Conservation (phyloP, 768 basidiomycete genomes). For the Epithele typhae region DNA sequence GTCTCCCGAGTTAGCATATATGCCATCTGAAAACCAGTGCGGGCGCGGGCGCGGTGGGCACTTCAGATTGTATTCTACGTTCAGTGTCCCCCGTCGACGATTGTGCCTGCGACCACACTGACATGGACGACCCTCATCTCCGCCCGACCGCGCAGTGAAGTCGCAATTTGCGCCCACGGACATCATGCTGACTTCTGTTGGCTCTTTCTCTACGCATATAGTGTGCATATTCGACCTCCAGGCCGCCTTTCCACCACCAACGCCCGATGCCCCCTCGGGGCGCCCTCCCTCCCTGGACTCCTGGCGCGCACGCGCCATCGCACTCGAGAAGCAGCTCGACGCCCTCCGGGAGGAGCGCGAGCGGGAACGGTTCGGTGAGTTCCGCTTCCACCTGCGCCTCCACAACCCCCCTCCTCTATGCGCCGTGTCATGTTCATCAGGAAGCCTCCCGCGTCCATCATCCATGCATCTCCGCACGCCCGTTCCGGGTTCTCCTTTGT, state of each 20-base stretch:
- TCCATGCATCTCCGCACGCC: background rate
- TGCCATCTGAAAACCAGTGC: too few species aligned
- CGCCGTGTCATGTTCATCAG: background rate
- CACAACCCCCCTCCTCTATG: background rate
- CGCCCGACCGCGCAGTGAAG: too few species aligned
- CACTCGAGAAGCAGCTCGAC: slow-evolving; percentile 36
- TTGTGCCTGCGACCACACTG: too few species aligned
- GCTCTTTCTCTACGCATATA: slow-evolving; percentile 16
- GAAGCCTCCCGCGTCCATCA: background rate
- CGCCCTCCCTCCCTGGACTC: background rate
- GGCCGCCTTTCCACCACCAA: slow-evolving; percentile 31
- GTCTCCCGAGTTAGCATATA: too few species aligned
- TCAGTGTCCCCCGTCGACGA: too few species aligned
- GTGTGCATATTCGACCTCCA: slow-evolving; percentile 44
- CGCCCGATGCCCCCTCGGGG: too few species aligned
- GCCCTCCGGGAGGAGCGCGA: slow-evolving; percentile 38
- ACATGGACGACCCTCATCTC: too few species aligned
- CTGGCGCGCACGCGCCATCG: slow-evolving; percentile 41
- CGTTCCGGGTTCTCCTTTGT: slow-evolving; percentile 1
- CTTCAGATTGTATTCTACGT: too few species aligned
- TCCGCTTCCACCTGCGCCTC: background rate
- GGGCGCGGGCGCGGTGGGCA: too few species aligned
- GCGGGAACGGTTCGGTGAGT: slow-evolving; percentile 38
- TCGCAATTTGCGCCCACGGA: too few species aligned
- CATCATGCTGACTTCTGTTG: too few species aligned